These are phyloP conservation scores for Hypoxylon fuscum DNA, from an alignment of 495 filamentous ascomycete genomes.

Conservation along the genomic window DNA sequence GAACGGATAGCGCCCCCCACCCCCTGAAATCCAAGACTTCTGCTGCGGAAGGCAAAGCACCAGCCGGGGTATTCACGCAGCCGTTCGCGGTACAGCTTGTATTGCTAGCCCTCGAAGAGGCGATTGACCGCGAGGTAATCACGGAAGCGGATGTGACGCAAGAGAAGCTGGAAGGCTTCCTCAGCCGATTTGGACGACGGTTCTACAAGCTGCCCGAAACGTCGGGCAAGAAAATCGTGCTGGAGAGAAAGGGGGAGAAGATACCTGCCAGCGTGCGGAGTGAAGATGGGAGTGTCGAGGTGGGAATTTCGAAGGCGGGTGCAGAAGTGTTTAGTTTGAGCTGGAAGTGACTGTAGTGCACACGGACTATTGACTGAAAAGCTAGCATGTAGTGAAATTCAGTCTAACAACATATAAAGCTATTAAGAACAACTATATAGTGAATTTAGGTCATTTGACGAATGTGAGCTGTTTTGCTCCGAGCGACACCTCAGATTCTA, in stretches of 20 bases:
- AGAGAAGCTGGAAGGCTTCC: conserved; percentile 76
- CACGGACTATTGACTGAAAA: too few relatives aligned
- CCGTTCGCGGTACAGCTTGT: conserved; percentile 82
- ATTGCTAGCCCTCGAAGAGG: conserved; percentile 76
- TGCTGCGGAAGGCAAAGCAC: conserved; percentile 59
- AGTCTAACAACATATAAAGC: too few relatives aligned
- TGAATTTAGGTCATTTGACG: too few relatives aligned
- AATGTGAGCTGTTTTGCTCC: too few relatives aligned
- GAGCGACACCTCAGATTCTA: too few relatives aligned
- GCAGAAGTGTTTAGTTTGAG: conserved; percentile 40
- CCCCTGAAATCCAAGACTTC: conserved; percentile 75
- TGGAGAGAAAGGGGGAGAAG: conserved; percentile 68
- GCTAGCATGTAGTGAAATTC: too few relatives aligned
- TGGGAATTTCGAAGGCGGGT: conserved; percentile 69
- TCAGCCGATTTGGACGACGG: conserved; percentile 73
- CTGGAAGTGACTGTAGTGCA: conserved; percentile 8
- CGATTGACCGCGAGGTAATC: conserved; percentile 70
- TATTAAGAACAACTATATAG: too few relatives aligned
- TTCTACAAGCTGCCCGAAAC: conserved; percentile 72
- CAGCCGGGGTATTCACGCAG: conserved; percentile 91
- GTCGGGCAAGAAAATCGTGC: conserved; percentile 63
- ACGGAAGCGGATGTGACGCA: conserved; percentile 72
- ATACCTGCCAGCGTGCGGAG: conserved; percentile 62
- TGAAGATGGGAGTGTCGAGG: conserved; percentile 64
- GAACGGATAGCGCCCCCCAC: conserved; percentile 80